Base-by-base conservation (phyloP, 306 rosid species). In the Senna tora region DNA sequence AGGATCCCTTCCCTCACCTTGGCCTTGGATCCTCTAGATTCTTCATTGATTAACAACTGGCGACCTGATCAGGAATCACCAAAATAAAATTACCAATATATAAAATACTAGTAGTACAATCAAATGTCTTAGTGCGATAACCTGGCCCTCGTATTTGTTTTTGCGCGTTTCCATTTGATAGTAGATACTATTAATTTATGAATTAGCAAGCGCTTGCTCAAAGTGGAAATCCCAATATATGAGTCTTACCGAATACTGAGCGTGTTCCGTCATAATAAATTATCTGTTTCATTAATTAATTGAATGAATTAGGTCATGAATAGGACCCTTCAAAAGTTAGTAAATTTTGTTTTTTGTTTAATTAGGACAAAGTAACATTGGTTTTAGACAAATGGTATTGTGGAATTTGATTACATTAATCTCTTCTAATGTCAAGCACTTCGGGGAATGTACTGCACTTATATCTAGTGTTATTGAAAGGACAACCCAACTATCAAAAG, bases 231-330 rank as follows among this genome's bases (percentile, higher is more conserved):
- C 17, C 9, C 67, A 41, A 41, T 41, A 43, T 38, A 21, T 5
- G 33, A n/a, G 2, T 50, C 9, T n/a, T 50, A 50, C 1, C 6
- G 14, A 5, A n/a, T 50, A 50, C 30, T 47, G 20, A 47, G 20
- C 53, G 9, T 38, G 32, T n/a, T 34, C 25, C 1, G 8, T 59
- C 46, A 34, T 59, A 7, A 41, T 8, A 33, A 16, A 59, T 32
- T 34, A 33, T 34, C 13, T 15, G 34, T 59, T 33, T 34, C 20
- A 33, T 9, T 21, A 17, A 61, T 34, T 42, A 16, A 34, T 13
- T 5, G 7, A 62, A 22, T 64, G 1, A 64, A 64, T 43, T 64
- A 64, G 69, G 69, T 64, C 38, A 43, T 43, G 54, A 42, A 22
- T 64, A 39, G 39, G 39, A 64, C 50, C 11, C 38, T 7, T 43